phyloP scores from a whole-genome alignment of 2,329 filamentous ascomycete genomes.

The Pezicula rhizophila region DNA sequence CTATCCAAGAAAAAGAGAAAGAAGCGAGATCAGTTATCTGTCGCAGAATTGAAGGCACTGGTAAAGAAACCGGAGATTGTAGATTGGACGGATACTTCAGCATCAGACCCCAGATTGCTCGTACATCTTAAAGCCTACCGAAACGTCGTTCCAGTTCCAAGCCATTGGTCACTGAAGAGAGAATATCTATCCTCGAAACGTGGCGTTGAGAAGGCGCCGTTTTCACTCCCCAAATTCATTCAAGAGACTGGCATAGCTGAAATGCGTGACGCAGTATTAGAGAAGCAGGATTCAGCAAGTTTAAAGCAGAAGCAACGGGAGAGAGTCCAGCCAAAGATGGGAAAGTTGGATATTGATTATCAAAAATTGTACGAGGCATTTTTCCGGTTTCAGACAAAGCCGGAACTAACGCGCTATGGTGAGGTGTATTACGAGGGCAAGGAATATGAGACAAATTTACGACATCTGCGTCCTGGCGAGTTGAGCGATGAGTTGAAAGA shows the following conservation, averaged over 20 bases:
- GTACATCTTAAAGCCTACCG: conserved; percentile 93
- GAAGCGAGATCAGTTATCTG: conserved; percentile 82
- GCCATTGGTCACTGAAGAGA: conserved; percentile 92
- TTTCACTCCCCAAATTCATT: conserved; percentile 91
- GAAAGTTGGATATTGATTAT: conserved; percentile 96
- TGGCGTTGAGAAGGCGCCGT: conserved; percentile 92
- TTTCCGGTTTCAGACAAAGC: conserved; percentile 96
- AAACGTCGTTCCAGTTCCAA: conserved; percentile 91
- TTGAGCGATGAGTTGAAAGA: conserved; percentile 85
- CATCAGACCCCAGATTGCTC: conserved; percentile 79
- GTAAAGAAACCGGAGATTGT: conserved; percentile 90
- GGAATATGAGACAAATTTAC: conserved; percentile 91
- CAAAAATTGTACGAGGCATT: conserved; percentile 98
- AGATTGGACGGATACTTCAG: conserved; percentile 94
- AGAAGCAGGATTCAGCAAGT: conserved; percentile 88
- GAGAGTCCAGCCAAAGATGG: conserved; percentile 90
- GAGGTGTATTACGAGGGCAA: conserved; percentile 99
- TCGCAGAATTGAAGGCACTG: conserved; percentile 90
- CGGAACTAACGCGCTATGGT: conserved; percentile 85
- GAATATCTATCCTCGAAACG: conserved; percentile 97
- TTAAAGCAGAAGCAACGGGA: conserved; percentile 95
- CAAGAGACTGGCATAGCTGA: conserved; percentile 95
- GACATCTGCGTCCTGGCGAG: conserved; percentile 84
- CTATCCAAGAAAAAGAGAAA: conserved; percentile 95
- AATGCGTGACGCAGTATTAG: conserved; percentile 93